Evolutionary conservation across 2,329 filamentous ascomycete genomes (phyloP), one percentile per base, ranked within the genome.

Genomic region (Cercospora zeae-maydis): DNA sequence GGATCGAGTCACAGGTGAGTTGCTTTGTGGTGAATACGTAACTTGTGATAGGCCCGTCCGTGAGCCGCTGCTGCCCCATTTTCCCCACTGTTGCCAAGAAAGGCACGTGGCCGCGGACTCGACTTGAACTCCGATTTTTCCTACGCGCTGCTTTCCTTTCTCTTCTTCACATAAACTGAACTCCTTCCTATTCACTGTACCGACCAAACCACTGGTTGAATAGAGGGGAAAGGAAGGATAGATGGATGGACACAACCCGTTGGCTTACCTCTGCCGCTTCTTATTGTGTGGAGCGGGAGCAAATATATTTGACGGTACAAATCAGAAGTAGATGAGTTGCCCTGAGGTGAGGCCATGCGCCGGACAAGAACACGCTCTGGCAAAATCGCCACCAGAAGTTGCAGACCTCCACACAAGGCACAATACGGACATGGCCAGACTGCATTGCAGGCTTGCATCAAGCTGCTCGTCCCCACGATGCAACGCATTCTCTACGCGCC

Each of bases 161-260:
- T 71, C 74, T 69, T 72, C 69, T 71, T 68, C 69, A 76, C 72
- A 75, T 75, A 79, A 79, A 75, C 71, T 67, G 68, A 68, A 70
- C 70, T 75, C 78, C 78, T 79, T 76, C 84, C 82, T 86, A 88
- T 88, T 87, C 85, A 87, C 85, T 88, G 85, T 85, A 82, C 80
- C 79, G 83, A 83, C 80, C 75, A 59, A 5, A 80, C 79, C 74
- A 76, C 77, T 75, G 68, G 80, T 81, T 82, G 79, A 78, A 76
- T 82, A 83, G 86, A 88, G 85, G 86, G 86, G 86, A 88, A 88
- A 87, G 83, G 84, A 81, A 84, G 84, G 85, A 84, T 70, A 88
- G 85, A 86, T 67, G 69, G 79, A 82, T 74, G 76, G 19, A 52
- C 47, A n/a, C 68, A 67, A 65, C 61, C 69, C 76, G 80, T 82